These are phyloP conservation scores for Achlya hypogyna DNA, from an alignment of 352 stramenopile genomes.

Conservation along the genomic window DNA sequence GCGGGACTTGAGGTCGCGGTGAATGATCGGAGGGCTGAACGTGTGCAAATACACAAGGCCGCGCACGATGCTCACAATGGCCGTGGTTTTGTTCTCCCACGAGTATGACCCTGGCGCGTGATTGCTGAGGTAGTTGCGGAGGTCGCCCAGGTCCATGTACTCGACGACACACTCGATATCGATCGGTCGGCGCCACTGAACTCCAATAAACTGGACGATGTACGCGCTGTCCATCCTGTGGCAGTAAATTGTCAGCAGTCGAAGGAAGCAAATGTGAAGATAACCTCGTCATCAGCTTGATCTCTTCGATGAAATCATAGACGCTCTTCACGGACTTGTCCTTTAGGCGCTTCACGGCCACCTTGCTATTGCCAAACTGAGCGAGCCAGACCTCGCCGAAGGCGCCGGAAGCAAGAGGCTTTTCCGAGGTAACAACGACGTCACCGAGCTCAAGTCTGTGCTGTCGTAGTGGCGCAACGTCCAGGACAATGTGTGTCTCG, in stretches of 20 bases:
- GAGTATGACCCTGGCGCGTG: background rate
- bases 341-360: slow-evolving; percentile 58
- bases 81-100: slow-evolving; percentile 3
- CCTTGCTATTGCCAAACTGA: slow-evolving; percentile 49
- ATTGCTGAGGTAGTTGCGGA: slow-evolving; percentile 35
- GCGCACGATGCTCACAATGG: background rate
- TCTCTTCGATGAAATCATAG: slow-evolving; percentile 36
- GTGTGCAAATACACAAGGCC: slow-evolving; percentile 15
- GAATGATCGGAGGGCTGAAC: slow-evolving; percentile 23
- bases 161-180: slow-evolving; percentile 50
- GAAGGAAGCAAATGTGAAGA: slow-evolving; percentile 34
- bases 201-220: slow-evolving; percentile 51
- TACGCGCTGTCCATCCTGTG: slow-evolving; percentile 13
- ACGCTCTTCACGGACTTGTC: slow-evolving; percentile 30
- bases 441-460: slow-evolving; percentile 30
- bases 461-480: background rate
- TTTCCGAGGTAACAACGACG: slow-evolving; percentile 38
- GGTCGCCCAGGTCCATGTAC: slow-evolving; percentile 61
- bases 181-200: slow-evolving; percentile 52
- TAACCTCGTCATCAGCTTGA: slow-evolving; percentile 48
- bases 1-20: slow-evolving; percentile 42
- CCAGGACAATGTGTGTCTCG: background rate
- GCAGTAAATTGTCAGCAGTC: slow-evolving; percentile 22
- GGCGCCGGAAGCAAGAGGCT: slow-evolving; percentile 44
- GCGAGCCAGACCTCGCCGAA: slow-evolving; percentile 65